These are phyloP conservation scores for Kazachstania kunashirensis DNA, from an alignment of 805 yeast genomes.

Conservation along the genomic window DNA sequence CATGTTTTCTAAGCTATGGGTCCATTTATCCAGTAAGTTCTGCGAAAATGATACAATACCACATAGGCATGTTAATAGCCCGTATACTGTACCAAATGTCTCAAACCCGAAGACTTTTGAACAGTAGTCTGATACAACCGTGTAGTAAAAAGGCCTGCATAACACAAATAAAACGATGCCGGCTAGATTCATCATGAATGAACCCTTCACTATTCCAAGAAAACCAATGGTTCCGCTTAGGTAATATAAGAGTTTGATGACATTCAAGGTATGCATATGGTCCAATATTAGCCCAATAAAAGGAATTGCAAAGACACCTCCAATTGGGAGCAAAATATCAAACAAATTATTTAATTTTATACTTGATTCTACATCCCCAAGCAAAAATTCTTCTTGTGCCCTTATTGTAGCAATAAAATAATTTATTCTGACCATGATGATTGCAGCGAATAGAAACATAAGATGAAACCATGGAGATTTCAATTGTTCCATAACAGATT, in stretches of 20 bases:
- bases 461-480: slow-evolving; percentile 60
- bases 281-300: slow-evolving; percentile 76
- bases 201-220: slow-evolving; percentile 49
- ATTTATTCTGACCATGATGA: slow-evolving; percentile 86
- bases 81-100: slow-evolving; percentile 88
- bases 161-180: slow-evolving; percentile 69
- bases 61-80: slow-evolving; percentile 70
- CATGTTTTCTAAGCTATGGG: slow-evolving; percentile 57
- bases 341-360: slow-evolving; percentile 58
- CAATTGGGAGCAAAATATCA: slow-evolving; percentile 79
- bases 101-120: slow-evolving; percentile 90
- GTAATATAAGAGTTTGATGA: slow-evolving; percentile 40
- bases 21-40: slow-evolving; percentile 54
- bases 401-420: slow-evolving; percentile 85
- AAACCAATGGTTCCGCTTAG: slow-evolving; percentile 59
- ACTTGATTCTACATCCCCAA: slow-evolving; percentile 45
- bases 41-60: slow-evolving; percentile 75
- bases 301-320: slow-evolving; percentile 82
- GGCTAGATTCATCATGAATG: slow-evolving; percentile 40
- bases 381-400: slow-evolving; percentile 69
- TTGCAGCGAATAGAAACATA: slow-evolving; percentile 69
- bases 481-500: slow-evolving; percentile 40
- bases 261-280: slow-evolving; percentile 52
- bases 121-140: slow-evolving; percentile 83
- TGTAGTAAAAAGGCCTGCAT: slow-evolving; percentile 86